A percentile compares a stretch with the other conserved stretches of the same genome.
These are phyloP conservation scores for Sordariomycetes sp. DNA, from an alignment of 2,329 filamentous ascomycete genomes.

Conservation along the genomic window DNA sequence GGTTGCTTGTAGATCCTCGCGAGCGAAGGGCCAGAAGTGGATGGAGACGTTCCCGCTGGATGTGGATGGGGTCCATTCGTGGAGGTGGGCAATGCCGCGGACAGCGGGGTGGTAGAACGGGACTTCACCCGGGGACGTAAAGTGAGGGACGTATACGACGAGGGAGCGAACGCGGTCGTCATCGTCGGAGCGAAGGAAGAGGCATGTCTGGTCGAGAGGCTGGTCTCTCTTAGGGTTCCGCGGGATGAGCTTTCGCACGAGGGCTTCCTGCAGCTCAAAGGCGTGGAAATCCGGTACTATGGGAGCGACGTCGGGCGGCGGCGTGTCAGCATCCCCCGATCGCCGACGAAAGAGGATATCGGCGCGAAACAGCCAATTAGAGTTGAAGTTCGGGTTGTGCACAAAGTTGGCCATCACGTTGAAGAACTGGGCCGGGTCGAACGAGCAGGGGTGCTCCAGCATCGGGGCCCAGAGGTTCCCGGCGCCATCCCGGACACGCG, in stretches of 20 bases:
- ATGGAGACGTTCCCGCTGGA: slow-evolving; percentile 40
- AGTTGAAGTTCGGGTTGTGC: slow-evolving; percentile 71
- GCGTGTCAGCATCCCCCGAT: slow-evolving; percentile 14
- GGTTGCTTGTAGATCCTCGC: slow-evolving; percentile 13
- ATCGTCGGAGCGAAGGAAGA: slow-evolving; percentile 34
- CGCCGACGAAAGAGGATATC: slow-evolving; percentile 46
- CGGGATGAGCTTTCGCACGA: slow-evolving; percentile 71
- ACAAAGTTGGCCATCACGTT: slow-evolving; percentile 65
- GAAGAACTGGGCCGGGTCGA: slow-evolving; percentile 51
- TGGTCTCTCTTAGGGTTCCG: slow-evolving; percentile 69
- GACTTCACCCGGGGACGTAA: slow-evolving; percentile 46
- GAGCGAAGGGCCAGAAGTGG: slow-evolving; percentile 46
- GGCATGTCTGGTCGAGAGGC: slow-evolving; percentile 72
- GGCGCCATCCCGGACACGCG: slow-evolving; percentile 19
- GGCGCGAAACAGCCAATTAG: slow-evolving; percentile 66
- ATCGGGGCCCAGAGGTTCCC: slow-evolving; percentile 40
- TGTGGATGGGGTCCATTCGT: slow-evolving; percentile 44
- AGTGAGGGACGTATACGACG: slow-evolving; percentile 72
- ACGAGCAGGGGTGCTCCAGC: slow-evolving; percentile 47
- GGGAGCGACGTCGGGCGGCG: slow-evolving; percentile 15
- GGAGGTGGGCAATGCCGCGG: slow-evolving; percentile 62
- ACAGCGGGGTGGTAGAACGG: slow-evolving; percentile 86
- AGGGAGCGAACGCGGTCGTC: slow-evolving; percentile 16
- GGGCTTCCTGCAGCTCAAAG: slow-evolving; percentile 19
- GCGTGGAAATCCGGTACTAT: slow-evolving; percentile 27